Evolutionary conservation across 192 early-diverging fungal species (phyloP), one percentile per base, ranked within the genome.

Genomic region (Mortierella hygrophila): DNA sequence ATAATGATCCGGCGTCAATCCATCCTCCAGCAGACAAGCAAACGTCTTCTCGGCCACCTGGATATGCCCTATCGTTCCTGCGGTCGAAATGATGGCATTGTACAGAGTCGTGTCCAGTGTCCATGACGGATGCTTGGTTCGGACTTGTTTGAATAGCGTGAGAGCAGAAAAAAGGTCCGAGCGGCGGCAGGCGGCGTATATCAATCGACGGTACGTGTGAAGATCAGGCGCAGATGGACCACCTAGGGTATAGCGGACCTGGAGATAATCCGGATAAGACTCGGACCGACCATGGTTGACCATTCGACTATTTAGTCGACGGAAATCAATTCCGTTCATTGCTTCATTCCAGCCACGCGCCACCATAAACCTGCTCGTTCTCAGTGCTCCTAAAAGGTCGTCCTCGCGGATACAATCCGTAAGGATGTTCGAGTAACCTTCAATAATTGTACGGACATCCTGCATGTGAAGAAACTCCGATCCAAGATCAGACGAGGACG

Each of bases 61-160:
- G 23, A 81, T 70, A n/a, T 74, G 73, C 4, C 76, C 79, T 18
- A 38, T 81, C 10, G 79, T 75, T 15, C 54, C 76, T 10, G 84
- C 84, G 9, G 84, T 81, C 37, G 84, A 86, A 11, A 86, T 81
- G 32, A 86, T 81, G 63, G 84, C 74, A 37, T 86, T 86, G 84
- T 86, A 86, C 10, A 81, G 21, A 21, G 75, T 69, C 1, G 70
- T 32, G 26, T 86, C 84, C 26, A 86, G 15, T 4, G 6, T 21
- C 84, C 78, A 81, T 7, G 47, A 23, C 16, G 57, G 70, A n/a
- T 86, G 84, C 2, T 71, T 79, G 4, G 65, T 49, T n/a, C 68
- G 54, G 6, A 81, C 41, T 0, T 46, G 63, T 42, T 81, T 65
- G 57, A 81, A 81, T 0, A 86, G 75, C 23, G 60, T 74, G 32